Evolutionary conservation across 2,329 filamentous ascomycete genomes (phyloP), one percentile per base, ranked within the genome.

Genomic region (Coniochaeta sp.): DNA sequence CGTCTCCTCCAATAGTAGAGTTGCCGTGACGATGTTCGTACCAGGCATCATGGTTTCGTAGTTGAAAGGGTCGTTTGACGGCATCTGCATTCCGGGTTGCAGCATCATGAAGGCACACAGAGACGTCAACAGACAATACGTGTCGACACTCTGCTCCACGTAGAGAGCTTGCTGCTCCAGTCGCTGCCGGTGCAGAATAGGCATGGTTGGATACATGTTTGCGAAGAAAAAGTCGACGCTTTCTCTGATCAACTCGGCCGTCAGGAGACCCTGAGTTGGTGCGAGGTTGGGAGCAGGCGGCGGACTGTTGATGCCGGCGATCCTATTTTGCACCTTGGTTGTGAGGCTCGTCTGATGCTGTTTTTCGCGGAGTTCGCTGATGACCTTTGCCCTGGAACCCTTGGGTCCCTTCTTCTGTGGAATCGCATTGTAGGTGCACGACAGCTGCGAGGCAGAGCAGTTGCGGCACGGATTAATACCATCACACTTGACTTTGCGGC

Each of bases 321-420:
- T 74, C 64, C 83, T 80, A 68, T 80, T 83, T 65, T 87, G 83
- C 17, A 86, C 79, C 70, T 84, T 86, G 64, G 81, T 81, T 0
- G 83, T 82, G 24, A 88, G 79, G 62, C 83, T 87, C 19, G 84
- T 86, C 69, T 87, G 84, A 65, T 85, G 82, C 30, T 52, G 47
- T 0, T 79, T 88, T 68, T 88, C 86, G 65, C 88, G 82, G 62
- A 91, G 72, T 69, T 90, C 87, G 68, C 86, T 89, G 72, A 91
- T 89, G 61, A 91, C 87, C 72, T 90, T 91, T 57, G 89, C 89
- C 62, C 87, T 79, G 34, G 86, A 89, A 64, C 88, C 88, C 73
- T 90, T 90, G 50, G 88, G 88, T 1, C 88, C 88, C 72, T 90
- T 90, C 76, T 90, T 90, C 74, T 89, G 88, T 1, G 87, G 87